Conservation (phyloP, 371 early-diverging fungal genomes). For the Rhizopus sp. region DNA sequence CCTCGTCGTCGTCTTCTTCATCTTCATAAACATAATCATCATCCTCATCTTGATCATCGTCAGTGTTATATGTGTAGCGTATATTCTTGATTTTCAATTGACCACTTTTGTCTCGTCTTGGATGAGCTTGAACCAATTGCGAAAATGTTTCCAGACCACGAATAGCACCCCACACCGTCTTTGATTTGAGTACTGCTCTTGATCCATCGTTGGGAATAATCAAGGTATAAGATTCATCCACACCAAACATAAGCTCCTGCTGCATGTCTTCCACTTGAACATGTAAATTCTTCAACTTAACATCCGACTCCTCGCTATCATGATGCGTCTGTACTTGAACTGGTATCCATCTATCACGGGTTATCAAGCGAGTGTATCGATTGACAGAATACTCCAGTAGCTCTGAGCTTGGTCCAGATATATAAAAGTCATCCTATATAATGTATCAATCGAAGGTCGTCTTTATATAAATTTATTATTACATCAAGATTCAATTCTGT, state of each 20-base stretch:
- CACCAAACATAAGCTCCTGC: constrained; percentile 43
- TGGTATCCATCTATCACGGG: constrained; percentile 42
- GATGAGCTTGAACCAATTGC: constrained; percentile 60
- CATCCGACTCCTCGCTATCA: constrained; percentile 3
- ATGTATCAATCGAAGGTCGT: no score
- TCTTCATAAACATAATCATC: constrained; percentile 10
- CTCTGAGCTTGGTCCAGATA: constrained; percentile 6
- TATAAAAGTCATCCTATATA: constrained; percentile 5
- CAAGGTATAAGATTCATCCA: constrained; percentile 70
- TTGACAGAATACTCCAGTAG: constrained; percentile 29
- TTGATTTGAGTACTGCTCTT: constrained; percentile 53
- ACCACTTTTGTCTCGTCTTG: constrained; percentile 10
- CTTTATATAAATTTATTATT: no score
- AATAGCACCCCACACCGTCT: constrained; percentile 76
- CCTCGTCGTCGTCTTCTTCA: constrained; percentile 19
- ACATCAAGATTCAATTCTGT: no score
- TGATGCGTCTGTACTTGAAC: constrained; percentile 33
- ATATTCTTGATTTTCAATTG: not conserved
- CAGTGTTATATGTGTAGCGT: constrained; percentile 1
- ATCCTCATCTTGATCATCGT: constrained; percentile 16
- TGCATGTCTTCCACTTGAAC: constrained; percentile 38
- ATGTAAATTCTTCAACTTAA: constrained; percentile 21
- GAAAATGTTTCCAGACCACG: constrained; percentile 77
- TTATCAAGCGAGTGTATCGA: constrained; percentile 37
- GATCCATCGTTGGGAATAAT: constrained; percentile 45